Evolutionary conservation across 257 asterid genomes (phyloP).

Genomic region (Solanum clarkiae): DNA sequence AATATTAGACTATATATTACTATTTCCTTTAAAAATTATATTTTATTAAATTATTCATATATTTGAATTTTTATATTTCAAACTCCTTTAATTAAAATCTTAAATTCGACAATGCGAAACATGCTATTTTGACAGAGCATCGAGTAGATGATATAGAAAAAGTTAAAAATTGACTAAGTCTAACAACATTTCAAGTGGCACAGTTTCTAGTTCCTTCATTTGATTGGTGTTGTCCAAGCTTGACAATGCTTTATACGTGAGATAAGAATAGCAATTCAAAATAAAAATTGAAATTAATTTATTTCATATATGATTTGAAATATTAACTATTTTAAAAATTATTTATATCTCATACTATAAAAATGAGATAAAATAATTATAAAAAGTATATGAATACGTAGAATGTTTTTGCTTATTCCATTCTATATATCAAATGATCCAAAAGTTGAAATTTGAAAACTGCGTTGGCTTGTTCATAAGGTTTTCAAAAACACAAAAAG

Average conservation of each 20-base stretch:
- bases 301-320: not conserved
- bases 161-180: not conserved
- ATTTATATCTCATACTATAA: too few species aligned
- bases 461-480: not conserved
- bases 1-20: too few species aligned
- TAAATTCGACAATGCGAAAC: too few species aligned
- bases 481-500: not conserved
- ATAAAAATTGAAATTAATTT: not conserved
- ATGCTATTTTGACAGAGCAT: too few species aligned
- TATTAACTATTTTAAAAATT: too few species aligned
- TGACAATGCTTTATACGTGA: not conserved
- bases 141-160: not conserved
- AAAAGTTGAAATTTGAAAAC: not conserved
- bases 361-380: too few species aligned
- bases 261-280: not conserved
- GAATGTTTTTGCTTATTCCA: not conserved
- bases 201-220: not conserved
- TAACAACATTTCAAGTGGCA: not conserved
- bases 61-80: too few species aligned
- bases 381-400: not conserved
- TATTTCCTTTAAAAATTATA: too few species aligned
- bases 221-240: not conserved
- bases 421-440: fast-evolving
- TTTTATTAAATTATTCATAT: too few species aligned
- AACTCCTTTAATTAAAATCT: too few species aligned